Evolutionary conservation across 2,329 filamentous ascomycete species (phyloP), one percentile per base, ranked within the genome.

Genomic region (Penicillium sp.): DNA sequence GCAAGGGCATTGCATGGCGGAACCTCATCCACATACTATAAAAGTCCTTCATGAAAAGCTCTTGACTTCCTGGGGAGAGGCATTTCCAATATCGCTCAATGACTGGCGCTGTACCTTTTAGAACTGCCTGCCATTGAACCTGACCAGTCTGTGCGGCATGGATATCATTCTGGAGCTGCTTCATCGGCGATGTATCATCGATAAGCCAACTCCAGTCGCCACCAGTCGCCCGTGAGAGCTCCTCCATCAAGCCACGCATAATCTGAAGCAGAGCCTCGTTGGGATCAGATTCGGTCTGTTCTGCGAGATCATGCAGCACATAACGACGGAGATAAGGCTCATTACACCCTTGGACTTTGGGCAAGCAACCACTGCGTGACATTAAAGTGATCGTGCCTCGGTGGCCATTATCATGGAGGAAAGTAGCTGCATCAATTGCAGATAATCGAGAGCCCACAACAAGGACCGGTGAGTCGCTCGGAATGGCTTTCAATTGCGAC

Each of bases 161-260:
- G 48, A 52, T 52, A 52, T 52, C 48, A 30, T 35, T 16, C 14
- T 52, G 26, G 26, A 52, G 48, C 48, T 52, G 48, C 48, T 52
- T 52, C 26, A 52, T 13, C 30, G 48, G 48, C 22, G 48, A 52
- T 35, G 4, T 13, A 8, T 52, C 48, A 52, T 52, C 48, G 48
- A 52, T 35, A 30, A 52, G 26, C 48, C 28, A 52, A 35, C 48
- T 52, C 48, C 48, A 52, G 48, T 52, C 48, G 19, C 48, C 48
- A 2, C 6, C 30, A 19, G 48, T 52, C 10, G 48, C 48, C 7
- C 16, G 26, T 22, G 48, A 52, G n/a, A 52, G 30, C 48, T 52
- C 48, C 28, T 33, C 48, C 30, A 52, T 35, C 28, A 52, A 19
- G 19, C 26, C 48, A 19, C 48, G 26, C 48, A 52, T 52, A 19